Evolutionary conservation across 805 yeast genomes (phyloP).

Genomic region (Citeromyces matritensis): DNA sequence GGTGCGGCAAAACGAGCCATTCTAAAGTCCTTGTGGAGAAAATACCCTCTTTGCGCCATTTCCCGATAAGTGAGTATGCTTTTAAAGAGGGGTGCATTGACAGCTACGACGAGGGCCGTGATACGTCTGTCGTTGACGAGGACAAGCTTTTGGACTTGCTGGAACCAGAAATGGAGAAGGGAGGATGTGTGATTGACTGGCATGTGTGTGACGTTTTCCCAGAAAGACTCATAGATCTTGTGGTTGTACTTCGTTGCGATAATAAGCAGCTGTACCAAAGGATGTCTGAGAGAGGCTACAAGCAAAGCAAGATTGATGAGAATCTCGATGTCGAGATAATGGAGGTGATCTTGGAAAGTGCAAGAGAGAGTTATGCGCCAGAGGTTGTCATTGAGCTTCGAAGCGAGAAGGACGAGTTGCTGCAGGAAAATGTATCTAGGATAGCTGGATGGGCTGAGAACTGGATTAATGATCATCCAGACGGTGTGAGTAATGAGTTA

Average conservation of each 20-base stretch:
- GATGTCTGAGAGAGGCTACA: conserved; percentile 60
- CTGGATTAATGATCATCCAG: conserved; percentile 58
- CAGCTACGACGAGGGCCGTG: conserved; percentile 76
- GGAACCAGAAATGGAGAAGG: conserved; percentile 64
- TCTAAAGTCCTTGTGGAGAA: conserved; percentile 35
- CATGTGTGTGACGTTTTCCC: conserved; percentile 95
- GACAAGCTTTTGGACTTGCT: conserved; percentile 72
- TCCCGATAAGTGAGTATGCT: conserved; percentile 72
- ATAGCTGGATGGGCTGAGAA: conserved; percentile 57
- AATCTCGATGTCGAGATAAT: conserved; percentile 94
- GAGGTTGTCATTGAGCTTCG: conserved; percentile 71
- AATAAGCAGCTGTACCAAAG: conserved; percentile 63
- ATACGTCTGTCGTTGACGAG: conserved; percentile 84
- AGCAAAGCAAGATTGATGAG: conserved; percentile 72
- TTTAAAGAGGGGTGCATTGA: conserved; percentile 62
- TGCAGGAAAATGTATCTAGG: conserved; percentile 74
- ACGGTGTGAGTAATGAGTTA: conserved; percentile 41
- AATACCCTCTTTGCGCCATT: conserved; percentile 24
- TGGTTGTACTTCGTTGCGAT: conserved; percentile 74
- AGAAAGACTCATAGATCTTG: conserved; percentile 82
- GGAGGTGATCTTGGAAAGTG: conserved; percentile 84
- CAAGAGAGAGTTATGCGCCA: conserved; percentile 64
- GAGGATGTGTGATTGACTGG: conserved; percentile 94
- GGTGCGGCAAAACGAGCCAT: conserved; percentile 77
- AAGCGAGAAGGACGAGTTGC: conserved; percentile 59